Conservation (phyloP, 2,329 filamentous ascomycete genomes). For the Fusarium compactum region DNA sequence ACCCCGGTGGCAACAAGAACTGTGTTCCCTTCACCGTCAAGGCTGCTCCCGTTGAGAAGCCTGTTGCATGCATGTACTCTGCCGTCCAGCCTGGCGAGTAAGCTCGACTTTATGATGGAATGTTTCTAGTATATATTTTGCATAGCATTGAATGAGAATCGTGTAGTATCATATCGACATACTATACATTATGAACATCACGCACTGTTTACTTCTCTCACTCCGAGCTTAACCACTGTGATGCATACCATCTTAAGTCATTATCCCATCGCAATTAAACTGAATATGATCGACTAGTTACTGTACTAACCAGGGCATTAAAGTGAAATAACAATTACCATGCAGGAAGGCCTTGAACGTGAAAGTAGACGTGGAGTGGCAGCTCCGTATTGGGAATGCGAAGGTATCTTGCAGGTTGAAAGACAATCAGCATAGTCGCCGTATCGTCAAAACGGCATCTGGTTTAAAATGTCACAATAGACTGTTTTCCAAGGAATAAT, state of each 20-base stretch:
- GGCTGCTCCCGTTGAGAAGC: conserved; percentile 45
- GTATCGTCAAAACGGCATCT: neutral
- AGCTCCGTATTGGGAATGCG: too few species aligned
- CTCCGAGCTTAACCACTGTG: neutral
- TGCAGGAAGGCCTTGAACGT: too few species aligned
- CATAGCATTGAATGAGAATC: neutral
- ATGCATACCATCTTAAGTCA: too few species aligned
- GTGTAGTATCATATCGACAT: neutral
- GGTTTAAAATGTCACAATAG: too few species aligned
- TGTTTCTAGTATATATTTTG: conserved; percentile 9
- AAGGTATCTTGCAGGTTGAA: too few species aligned
- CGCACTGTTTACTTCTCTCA: neutral
- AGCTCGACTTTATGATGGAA: neutral
- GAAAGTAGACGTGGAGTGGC: too few species aligned
- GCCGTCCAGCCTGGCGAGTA: neutral
- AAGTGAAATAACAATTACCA: too few species aligned
- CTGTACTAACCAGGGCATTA: too few species aligned
- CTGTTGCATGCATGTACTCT: conserved; percentile 55
- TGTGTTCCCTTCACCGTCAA: conserved; percentile 54
- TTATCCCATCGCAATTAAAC: too few species aligned
- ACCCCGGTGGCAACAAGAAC: conserved; percentile 54
- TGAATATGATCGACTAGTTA: too few species aligned
- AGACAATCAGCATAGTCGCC: neutral
- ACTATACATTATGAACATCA: neutral
- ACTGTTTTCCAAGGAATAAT: too few species aligned